These are phyloP conservation scores for Penicillium occitanis DNA, from an alignment of 2,329 filamentous ascomycete species.

Conservation along the genomic window DNA sequence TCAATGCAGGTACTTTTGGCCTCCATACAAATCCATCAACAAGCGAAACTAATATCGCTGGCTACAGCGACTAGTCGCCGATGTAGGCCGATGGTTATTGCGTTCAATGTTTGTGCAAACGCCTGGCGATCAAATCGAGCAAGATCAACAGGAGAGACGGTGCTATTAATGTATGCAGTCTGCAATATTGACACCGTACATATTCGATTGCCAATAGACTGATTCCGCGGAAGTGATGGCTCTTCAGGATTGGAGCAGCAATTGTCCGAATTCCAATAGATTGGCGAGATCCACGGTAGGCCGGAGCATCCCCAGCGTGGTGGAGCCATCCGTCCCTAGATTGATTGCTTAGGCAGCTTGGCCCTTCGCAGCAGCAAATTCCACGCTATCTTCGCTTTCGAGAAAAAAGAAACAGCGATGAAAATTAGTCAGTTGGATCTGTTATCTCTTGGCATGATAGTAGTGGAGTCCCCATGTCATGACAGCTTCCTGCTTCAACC, in stretches of 20 bases:
- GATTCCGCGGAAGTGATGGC: conserved; percentile 11
- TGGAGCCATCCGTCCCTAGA: conserved; percentile 5
- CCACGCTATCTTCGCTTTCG: conserved; percentile 18
- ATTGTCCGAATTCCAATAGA: conserved; percentile 10
- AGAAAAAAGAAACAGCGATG: conserved; percentile 15
- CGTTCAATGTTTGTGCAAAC: background rate
- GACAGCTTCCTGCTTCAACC: background rate
- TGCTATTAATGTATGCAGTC: background rate
- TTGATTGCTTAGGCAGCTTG: background rate
- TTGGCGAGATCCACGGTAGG: conserved; percentile 4
- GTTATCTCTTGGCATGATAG: conserved; percentile 22
- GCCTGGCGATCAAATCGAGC: background rate
- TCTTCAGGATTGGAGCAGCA: background rate
- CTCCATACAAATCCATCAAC: background rate
- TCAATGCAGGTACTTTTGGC: background rate
- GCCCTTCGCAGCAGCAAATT: background rate
- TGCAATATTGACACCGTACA: background rate
- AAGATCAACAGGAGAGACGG: conserved; percentile 1
- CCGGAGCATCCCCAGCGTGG: conserved; percentile 9
- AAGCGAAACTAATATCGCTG: background rate
- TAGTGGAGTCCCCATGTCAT: conserved; percentile 1
- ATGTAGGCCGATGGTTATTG: background rate
- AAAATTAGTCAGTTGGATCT: conserved; percentile 13
- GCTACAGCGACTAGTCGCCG: conserved; percentile 1
- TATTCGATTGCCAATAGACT: conserved; percentile 12